Percentiles rank a stretch among this genome's conserved stretches.
phyloP scores from a whole-genome alignment of 192 early-diverging fungal genomes.

The Umbelopsis isabellina region DNA sequence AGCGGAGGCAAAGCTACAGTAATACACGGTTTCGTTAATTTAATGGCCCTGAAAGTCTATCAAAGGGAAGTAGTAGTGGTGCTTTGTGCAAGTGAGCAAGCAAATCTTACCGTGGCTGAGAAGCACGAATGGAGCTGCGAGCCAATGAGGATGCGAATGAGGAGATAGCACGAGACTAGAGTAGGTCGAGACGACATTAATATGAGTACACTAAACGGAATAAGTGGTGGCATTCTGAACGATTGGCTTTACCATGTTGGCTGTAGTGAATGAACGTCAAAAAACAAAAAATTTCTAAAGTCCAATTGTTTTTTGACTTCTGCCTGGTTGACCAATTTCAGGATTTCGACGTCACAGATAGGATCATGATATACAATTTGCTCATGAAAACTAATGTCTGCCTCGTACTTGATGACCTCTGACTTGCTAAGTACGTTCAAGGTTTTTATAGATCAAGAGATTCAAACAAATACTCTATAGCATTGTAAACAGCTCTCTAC shows the following conservation, averaged over 20 bases:
- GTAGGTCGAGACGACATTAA: neutral
- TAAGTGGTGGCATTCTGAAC: neutral
- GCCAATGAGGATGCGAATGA: conserved; percentile 17
- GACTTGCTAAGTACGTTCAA: too few relatives aligned
- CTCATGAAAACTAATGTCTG: too few relatives aligned
- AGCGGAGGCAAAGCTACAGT: conserved; percentile 1
- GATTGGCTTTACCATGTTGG: neutral
- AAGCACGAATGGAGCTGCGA: conserved; percentile 11
- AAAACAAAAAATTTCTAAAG: conserved; percentile 16
- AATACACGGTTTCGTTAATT: neutral
- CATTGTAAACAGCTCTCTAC: too few relatives aligned
- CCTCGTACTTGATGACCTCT: too few relatives aligned
- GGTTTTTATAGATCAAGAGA: too few relatives aligned
- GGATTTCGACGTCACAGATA: too few relatives aligned
- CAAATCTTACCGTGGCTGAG: conserved; percentile 16
- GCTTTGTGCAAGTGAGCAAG: neutral
- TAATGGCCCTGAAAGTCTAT: neutral
- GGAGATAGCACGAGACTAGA: conserved; percentile 13
- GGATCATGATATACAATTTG: too few relatives aligned
- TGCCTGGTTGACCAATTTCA: neutral
- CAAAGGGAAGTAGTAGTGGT: neutral
- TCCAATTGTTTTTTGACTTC: conserved; percentile 21
- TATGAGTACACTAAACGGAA: neutral
- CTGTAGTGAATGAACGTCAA: conserved; percentile 18
- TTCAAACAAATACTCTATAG: too few relatives aligned